phyloP scores from a whole-genome alignment of 495 filamentous ascomycete species.

The Penicillium flavigenum region DNA sequence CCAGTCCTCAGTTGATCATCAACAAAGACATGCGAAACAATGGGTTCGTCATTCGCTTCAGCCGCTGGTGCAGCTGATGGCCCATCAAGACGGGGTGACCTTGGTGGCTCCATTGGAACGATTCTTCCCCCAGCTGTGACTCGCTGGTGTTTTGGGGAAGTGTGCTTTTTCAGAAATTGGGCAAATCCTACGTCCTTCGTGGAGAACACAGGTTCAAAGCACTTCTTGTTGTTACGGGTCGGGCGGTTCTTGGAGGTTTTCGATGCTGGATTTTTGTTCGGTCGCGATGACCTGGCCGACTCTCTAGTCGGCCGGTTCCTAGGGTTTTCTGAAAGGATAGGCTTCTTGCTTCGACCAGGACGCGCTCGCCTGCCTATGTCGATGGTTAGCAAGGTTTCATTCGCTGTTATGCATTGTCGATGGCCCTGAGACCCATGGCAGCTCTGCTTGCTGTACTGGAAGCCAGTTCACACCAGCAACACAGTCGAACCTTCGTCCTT shows the following conservation, averaged over 20 bases:
- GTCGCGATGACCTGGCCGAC: conserved; percentile 4
- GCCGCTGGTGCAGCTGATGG: background rate
- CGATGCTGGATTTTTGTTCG: conserved; percentile 1
- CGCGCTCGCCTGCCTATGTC: conserved; percentile 9
- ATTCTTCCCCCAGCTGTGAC: conserved; percentile 67
- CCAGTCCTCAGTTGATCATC: background rate
- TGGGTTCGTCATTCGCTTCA: background rate
- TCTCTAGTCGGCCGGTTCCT: conserved; percentile 8
- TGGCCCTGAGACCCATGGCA: conserved; percentile 1
- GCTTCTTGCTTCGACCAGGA: conserved; percentile 1
- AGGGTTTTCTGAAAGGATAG: conserved; percentile 4
- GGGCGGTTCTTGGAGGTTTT: background rate
- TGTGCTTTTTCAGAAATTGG: conserved; percentile 57
- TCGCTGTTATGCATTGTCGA: background rate
- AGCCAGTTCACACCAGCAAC: background rate
- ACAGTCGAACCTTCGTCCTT: background rate
- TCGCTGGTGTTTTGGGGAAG: conserved; percentile 58
- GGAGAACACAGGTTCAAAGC: conserved; percentile 19
- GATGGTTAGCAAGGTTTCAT: conserved; percentile 1
- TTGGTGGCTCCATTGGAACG: conserved; percentile 48
- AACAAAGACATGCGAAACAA: background rate
- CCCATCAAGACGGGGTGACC: conserved; percentile 22
- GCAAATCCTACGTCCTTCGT: conserved; percentile 45
- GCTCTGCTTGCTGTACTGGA: background rate
- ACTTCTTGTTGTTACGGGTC: conserved; percentile 24